Conservation (phyloP, 352 stramenopile species). For the Globisporangium okanoganense region DNA sequence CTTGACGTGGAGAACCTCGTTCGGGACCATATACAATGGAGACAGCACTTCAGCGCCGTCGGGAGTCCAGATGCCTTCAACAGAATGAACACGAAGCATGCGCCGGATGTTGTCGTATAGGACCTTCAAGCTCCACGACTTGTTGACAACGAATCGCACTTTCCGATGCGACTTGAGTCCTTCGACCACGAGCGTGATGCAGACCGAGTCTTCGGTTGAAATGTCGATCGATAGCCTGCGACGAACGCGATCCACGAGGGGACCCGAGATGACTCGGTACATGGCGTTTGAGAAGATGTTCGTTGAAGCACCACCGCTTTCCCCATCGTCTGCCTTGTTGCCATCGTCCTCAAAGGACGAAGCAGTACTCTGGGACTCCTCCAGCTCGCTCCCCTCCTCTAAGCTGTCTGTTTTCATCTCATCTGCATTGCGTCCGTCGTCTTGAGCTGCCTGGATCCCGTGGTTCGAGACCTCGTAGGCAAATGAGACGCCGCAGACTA, state of each 20-base stretch:
- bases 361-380: slow-evolving; percentile 35
- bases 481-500: slow-evolving; percentile 80
- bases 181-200: slow-evolving; percentile 65
- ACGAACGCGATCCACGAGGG: slow-evolving; percentile 70
- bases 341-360: slow-evolving; percentile 41
- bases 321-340: slow-evolving; percentile 21
- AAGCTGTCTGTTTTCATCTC: slow-evolving; percentile 26
- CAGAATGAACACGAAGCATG: slow-evolving; percentile 65
- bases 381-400: slow-evolving; percentile 47
- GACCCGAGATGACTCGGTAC: slow-evolving; percentile 79
- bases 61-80: slow-evolving; percentile 48
- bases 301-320: slow-evolving; percentile 25
- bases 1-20: slow-evolving; percentile 66
- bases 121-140: slow-evolving; percentile 48
- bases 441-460: slow-evolving; percentile 79
- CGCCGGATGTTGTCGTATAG: slow-evolving; percentile 61
- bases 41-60: slow-evolving; percentile 69
- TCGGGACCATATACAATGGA: slow-evolving; percentile 63
- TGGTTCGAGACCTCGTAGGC: slow-evolving; percentile 87
- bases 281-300: slow-evolving; percentile 84
- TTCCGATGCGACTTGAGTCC: slow-evolving; percentile 51
- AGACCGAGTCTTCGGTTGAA: slow-evolving; percentile 67
- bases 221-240: slow-evolving; percentile 77
- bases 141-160: slow-evolving; percentile 76
- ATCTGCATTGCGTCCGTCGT: slow-evolving; percentile 45